Percentiles rank a stretch among this genome's conserved stretches.
These are phyloP conservation scores for Penicillium psychrofluorescens DNA, from an alignment of 495 filamentous ascomycete genomes.

Conservation along the genomic window DNA sequence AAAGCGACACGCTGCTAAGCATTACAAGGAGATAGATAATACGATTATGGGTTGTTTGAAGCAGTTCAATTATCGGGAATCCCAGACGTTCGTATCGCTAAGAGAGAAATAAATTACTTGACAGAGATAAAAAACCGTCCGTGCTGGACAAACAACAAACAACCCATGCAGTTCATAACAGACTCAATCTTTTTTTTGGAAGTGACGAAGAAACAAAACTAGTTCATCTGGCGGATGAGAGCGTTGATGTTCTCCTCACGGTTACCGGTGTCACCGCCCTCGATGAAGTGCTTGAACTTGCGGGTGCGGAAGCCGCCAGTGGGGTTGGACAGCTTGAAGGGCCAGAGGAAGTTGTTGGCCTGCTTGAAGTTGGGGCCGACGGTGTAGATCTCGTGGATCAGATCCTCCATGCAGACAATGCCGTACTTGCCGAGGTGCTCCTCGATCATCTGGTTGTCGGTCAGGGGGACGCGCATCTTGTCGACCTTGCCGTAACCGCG, in stretches of 20 bases:
- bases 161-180: conserved; percentile 1
- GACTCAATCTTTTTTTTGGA: too few species aligned
- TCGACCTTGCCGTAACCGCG: conserved; percentile 96
- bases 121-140: conserved; percentile 31
- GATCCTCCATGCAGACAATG: conserved; percentile 98
- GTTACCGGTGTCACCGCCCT: conserved; percentile 98
- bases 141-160: conserved; percentile 16
- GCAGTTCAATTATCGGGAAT: conserved; percentile 31
- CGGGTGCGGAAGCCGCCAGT: conserved; percentile 89
- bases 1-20: too few species aligned
- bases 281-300: conserved; percentile 99
- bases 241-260: conserved; percentile 97
- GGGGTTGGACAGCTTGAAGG: conserved; percentile 98
- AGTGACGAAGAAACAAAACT: conserved; percentile 28
- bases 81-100: conserved; percentile 38
- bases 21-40: conserved; percentile 2
- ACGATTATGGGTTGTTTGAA: conserved; percentile 30
- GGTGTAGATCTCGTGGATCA: conserved; percentile 98
- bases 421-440: conserved; percentile 93
- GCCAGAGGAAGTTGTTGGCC: conserved; percentile 99
- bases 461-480: conserved; percentile 91
- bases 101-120: conserved; percentile 11
- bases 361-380: conserved; percentile 99
- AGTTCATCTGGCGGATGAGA: conserved; percentile 98
- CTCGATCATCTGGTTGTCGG: conserved; percentile 97